These are phyloP conservation scores for Neurospora sp. DNA, from an alignment of 495 filamentous ascomycete genomes.

Conservation along the genomic window DNA sequence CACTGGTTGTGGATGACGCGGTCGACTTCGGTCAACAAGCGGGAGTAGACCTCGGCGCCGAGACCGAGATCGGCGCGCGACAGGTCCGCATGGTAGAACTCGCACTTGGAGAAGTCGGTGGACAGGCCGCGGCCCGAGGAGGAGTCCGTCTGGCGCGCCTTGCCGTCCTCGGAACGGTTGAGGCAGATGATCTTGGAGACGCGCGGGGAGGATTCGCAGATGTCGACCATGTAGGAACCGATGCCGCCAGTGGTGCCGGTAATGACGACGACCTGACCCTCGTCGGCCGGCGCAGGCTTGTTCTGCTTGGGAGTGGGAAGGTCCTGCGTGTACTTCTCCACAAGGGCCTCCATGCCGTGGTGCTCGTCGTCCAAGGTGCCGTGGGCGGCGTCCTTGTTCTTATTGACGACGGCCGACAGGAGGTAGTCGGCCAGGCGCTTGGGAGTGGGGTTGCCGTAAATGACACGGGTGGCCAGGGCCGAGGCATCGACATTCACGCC, in stretches of 20 bases:
- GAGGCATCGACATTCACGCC: conserved; percentile 19
- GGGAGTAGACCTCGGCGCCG: conserved; percentile 20
- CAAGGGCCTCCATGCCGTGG: conserved; percentile 22
- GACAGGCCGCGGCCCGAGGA: conserved; percentile 26
- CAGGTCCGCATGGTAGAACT: conserved; percentile 42
- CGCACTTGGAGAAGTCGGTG: conserved; percentile 28
- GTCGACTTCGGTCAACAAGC: conserved; percentile 29
- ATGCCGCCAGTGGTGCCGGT: conserved; percentile 52
- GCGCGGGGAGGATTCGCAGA: conserved; percentile 22
- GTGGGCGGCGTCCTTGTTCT: conserved; percentile 6
- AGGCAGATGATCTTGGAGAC: conserved; percentile 45
- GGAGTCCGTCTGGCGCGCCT: conserved; percentile 19
- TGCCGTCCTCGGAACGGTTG: conserved; percentile 38
- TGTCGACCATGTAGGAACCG: conserved; percentile 45
- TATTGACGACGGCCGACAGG: conserved; percentile 8
- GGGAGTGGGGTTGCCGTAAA: conserved; percentile 31
- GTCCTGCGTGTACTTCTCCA: conserved; percentile 29
- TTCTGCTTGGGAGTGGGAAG: conserved; percentile 16
- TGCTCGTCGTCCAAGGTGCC: conserved; percentile 13
- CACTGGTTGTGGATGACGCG: conserved; percentile 54
- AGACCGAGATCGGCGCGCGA: conserved; percentile 38
- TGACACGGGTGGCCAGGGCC: conserved; percentile 23
- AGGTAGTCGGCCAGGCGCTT: conserved; percentile 24
- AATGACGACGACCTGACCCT: conserved; percentile 38
- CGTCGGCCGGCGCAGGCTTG: conserved; percentile 24